Conservation (phyloP, 306 rosid species). For the Comarum palustre region DNA sequence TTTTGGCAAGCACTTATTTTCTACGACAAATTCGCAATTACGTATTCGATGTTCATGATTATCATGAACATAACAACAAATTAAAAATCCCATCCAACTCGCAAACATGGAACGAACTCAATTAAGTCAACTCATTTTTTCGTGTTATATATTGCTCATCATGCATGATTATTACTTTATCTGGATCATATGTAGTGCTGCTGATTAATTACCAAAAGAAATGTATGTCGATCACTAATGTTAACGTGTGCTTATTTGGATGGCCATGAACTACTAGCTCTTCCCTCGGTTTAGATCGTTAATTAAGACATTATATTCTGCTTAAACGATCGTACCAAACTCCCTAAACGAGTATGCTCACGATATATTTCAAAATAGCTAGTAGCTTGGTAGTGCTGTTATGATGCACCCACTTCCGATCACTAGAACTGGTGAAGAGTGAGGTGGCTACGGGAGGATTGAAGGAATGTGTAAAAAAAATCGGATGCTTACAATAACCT, state of each 20-base stretch:
- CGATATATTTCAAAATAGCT: neutral
- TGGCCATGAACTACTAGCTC: neutral
- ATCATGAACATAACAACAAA: neutral
- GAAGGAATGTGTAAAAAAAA: neutral
- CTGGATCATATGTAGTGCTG: neutral
- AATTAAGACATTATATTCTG: neutral
- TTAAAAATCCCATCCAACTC: neutral
- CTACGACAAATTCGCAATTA: neutral
- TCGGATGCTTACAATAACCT: neutral
- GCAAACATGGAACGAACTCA: neutral
- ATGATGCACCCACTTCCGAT: conserved; percentile 1
- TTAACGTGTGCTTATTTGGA: neutral
- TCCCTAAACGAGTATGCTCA: neutral
- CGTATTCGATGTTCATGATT: neutral
- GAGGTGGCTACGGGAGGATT: neutral
- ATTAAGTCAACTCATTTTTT: neutral
- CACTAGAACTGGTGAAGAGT: neutral
- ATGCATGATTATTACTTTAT: neutral
- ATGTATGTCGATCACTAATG: conserved; percentile 4
- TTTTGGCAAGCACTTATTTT: neutral
- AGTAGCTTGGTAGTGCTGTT: neutral
- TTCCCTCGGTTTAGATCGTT: neutral
- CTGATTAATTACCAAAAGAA: neutral
- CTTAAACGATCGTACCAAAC: neutral
- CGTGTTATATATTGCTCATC: no score